Base-by-base conservation (phyloP, 2,329 filamentous ascomycete genomes). In the Penicillium sp. region DNA sequence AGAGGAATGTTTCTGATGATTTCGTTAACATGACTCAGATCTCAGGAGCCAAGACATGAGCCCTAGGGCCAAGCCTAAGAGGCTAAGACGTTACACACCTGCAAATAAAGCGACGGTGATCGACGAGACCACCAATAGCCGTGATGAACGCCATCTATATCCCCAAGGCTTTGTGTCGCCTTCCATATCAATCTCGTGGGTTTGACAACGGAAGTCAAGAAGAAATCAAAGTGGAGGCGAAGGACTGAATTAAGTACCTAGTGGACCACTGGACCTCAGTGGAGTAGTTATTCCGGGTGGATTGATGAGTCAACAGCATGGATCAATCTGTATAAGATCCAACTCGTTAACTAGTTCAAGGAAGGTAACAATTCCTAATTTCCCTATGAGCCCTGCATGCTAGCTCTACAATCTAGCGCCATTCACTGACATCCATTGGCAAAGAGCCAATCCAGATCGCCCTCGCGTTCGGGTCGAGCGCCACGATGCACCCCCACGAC, bases 1-100 rank as follows among this genome's bases (percentile, higher is more conserved):
- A 64, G 0, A 64, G 50, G 18, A 64, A 61, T 12, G 45, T 56
- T 22, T 62, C 61, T 62, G 18, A 30, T 13, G 13, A 13, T 16
- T 6, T 19, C 28, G 30, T 50, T 28, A 45, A 34, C 8, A 30
- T 45, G 46, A 46, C 22, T 50, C 25, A 34, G 30, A 16, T 29
- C 11, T 13, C 8, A n/a, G n/a, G n/a, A n/a, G n/a, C n/a, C n/a
- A 9, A 16, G 12, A 16, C 13, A 29, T 8, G 39, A 25, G 36
- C 25, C n/a, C 33, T 14, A 25, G 22, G n/a, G n/a, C n/a, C n/a
- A n/a, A n/a, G n/a, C n/a, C n/a, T n/a, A n/a, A n/a, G n/a, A n/a
- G n/a, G n/a, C n/a, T n/a, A n/a, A n/a, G n/a, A n/a, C 22, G 3
- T 25, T 6, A 25, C 19, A 47, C 48, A 52, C 50, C 50, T 40